phyloP scores from a whole-genome alignment of 139 green algal species.

The Coelastrella sp. region DNA sequence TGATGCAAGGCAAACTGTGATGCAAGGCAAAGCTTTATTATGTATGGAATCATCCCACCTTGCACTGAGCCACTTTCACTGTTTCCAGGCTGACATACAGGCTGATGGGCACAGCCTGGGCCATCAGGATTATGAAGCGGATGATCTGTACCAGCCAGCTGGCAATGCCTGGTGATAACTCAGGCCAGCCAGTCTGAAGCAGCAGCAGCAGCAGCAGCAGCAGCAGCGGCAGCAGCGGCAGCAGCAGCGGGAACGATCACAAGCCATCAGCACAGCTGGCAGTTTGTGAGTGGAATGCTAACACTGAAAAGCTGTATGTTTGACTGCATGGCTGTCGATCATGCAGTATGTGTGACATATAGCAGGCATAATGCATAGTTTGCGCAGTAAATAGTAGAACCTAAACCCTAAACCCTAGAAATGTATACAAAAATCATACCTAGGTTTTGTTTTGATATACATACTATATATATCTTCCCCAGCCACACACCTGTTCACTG shows the following conservation, averaged over 20 bases:
- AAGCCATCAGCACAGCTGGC: neutral
- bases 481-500: conserved; percentile 22
- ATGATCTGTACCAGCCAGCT: conserved; percentile 47
- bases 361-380: neutral
- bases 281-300: neutral
- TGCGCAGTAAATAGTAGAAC: too few relatives aligned
- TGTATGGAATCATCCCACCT: conserved; percentile 45
- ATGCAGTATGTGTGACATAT: too few relatives aligned
- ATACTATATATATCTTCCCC: too few relatives aligned
- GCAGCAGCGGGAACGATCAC: neutral
- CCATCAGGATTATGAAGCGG: conserved; percentile 79
- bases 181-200: conserved; percentile 33
- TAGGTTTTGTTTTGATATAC: too few relatives aligned
- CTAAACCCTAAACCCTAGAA: too few relatives aligned
- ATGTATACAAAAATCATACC: too few relatives aligned
- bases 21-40: conserved; percentile 81
- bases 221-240: conserved; percentile 11
- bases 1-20: conserved; percentile 80
- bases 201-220: conserved; percentile 33
- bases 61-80: conserved; percentile 73
- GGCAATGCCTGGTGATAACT: conserved; percentile 36
- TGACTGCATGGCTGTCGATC: too few relatives aligned
- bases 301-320: too few relatives aligned
- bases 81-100: conserved; percentile 89
- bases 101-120: conserved; percentile 86